phyloP scores from a whole-genome alignment of 2,329 filamentous ascomycete genomes.

The Colletotrichum sp. region DNA sequence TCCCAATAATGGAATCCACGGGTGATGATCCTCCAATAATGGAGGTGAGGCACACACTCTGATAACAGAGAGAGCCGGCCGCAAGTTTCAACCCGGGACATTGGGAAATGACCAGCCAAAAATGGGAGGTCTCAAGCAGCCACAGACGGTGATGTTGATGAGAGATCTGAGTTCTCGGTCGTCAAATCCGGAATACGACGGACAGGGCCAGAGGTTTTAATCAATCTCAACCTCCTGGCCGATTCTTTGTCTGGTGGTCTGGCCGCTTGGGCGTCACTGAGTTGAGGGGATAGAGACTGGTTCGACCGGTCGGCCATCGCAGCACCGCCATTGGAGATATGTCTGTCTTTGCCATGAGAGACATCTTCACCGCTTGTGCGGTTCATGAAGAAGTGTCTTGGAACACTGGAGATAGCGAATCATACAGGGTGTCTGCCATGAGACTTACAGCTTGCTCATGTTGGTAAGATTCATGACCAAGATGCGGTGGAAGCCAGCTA shows the following conservation, averaged over 20 bases:
- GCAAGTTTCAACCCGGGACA: neutral
- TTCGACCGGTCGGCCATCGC: neutral
- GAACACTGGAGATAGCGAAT: neutral
- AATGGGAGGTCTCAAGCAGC: neutral
- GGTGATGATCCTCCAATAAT: neutral
- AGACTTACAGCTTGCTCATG: neutral
- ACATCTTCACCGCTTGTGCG: neutral
- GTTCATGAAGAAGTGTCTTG: neutral
- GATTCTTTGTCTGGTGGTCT: neutral
- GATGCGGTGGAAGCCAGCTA: neutral
- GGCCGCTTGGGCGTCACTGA: neutral
- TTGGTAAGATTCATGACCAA: neutral
- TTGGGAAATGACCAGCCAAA: neutral
- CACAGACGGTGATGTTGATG: neutral
- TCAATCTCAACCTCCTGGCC: neutral
- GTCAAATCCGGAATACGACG: neutral
- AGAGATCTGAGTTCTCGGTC: neutral
- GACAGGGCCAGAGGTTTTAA: neutral
- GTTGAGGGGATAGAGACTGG: neutral
- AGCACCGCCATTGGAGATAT: neutral
- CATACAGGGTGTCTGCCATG: neutral
- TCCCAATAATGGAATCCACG: neutral
- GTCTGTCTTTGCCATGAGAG: neutral
- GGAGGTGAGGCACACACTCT: neutral
- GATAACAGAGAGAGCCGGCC: neutral